A percentile compares a stretch with the other conserved stretches of the same genome.
Evolutionary conservation across 768 basidiomycete species (phyloP).

Genomic region (Melanogaster broomeanus): DNA sequence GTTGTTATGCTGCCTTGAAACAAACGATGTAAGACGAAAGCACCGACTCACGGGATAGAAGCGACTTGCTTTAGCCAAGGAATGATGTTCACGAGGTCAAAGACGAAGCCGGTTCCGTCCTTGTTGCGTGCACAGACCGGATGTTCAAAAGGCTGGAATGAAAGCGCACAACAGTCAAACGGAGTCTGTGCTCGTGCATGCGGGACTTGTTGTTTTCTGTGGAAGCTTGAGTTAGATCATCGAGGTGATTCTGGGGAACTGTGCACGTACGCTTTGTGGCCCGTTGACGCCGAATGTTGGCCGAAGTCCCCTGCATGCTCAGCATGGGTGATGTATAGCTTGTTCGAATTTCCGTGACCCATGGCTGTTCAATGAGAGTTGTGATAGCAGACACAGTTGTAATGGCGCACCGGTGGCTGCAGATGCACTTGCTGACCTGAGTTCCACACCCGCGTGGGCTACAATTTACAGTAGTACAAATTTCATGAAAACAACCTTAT

Average conservation of each 20-base stretch:
- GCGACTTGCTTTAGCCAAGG: slow-evolving; percentile 85
- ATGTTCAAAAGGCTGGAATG: slow-evolving; percentile 85
- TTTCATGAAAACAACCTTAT: too few species aligned
- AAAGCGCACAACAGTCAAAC: slow-evolving; percentile 90
- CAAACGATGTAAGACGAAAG: slow-evolving; percentile 8
- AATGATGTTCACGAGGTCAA: slow-evolving; percentile 90
- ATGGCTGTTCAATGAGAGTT: slow-evolving; percentile 35
- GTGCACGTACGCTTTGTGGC: slow-evolving; percentile 61
- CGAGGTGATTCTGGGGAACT: slow-evolving; percentile 1
- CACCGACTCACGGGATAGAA: slow-evolving; percentile 2
- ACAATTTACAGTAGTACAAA: too few species aligned
- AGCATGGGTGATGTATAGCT: slow-evolving; percentile 87
- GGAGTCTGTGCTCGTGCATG: slow-evolving; percentile 69
- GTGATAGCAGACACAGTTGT: slow-evolving; percentile 4
- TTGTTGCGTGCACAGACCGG: slow-evolving; percentile 86
- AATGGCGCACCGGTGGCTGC: too few species aligned
- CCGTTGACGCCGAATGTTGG: slow-evolving; percentile 78
- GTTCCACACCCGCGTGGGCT: too few species aligned
- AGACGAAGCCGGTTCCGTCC: slow-evolving; percentile 80
- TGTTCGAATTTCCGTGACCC: slow-evolving; percentile 87
- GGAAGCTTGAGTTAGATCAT: slow-evolving; percentile 7
- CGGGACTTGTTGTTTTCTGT: slow-evolving; percentile 67
- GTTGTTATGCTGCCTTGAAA: slow-evolving; percentile 75
- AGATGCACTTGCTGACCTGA: too few species aligned
- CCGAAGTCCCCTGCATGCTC: slow-evolving; percentile 83